Evolutionary conservation across 2,329 filamentous ascomycete genomes (phyloP), one percentile per base, ranked within the genome.

Genomic region (Pseudocercospora pini-densiflorae): DNA sequence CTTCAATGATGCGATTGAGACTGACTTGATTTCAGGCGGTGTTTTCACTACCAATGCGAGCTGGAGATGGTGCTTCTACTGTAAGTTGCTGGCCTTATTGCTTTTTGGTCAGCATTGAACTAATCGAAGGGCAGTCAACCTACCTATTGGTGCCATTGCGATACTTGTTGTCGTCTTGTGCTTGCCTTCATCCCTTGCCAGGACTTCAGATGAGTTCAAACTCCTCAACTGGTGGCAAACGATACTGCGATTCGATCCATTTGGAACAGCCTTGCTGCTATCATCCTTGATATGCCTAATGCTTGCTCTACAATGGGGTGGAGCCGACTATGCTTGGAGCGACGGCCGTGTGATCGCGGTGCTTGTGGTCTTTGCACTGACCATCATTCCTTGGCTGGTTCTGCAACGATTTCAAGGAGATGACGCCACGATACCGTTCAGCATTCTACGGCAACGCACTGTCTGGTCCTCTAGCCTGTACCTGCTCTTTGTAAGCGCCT

Each of bases 1-100:
- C 74, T 1, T 19, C 16, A 23, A 24, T 49, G 5, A 36, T 23
- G 31, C 5, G 5, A 49, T 10, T 49, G 16, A 9, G 29, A 31
- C 29, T 31, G 29, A 31, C 29, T 3, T 31, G 29, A 31, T 1
- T 67, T 86, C 0, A 86, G 85, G 85, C 2, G 85, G 85, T 31
- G 79, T 80, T 1, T 85, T 87, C 68, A 80, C 81, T 0, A 76
- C 78, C 45, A 68, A 79, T 6, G 77, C 80, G 0, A 79, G 76
- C 7, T 87, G 85, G 85, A 76, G 85, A 64, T 87, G 85, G 58
- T 69, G 74, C 59, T 79, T 85, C 68, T 87, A 83, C 77, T 84
- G 85, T 36, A n/a, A 51, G 85, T 73, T 21, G 86, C 86, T 60
- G 75, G 80, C 67, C 84, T 81, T 1, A 75, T 1, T 84, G 84